Conservation (phyloP, 2,329 filamentous ascomycete species). For the Plectosphaerella sp. region DNA sequence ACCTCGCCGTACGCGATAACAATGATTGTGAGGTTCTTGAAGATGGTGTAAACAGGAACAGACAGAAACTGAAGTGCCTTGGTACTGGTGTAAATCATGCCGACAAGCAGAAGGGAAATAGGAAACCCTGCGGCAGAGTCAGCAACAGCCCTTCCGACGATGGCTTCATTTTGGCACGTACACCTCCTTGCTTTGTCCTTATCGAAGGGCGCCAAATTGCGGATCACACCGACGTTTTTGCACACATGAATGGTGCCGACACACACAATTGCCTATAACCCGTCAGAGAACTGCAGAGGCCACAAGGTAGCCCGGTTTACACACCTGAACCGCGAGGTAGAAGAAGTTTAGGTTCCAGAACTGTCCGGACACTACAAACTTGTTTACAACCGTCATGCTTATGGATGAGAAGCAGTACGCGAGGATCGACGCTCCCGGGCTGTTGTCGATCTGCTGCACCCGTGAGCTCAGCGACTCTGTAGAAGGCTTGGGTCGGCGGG, state of each 20-base stretch:
- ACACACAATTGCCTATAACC: slow-evolving; percentile 74
- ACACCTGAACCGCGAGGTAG: slow-evolving; percentile 86
- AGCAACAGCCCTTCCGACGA: slow-evolving; percentile 7
- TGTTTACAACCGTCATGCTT: slow-evolving; percentile 99
- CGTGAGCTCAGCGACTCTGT: slow-evolving; percentile 16
- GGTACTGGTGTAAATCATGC: slow-evolving; percentile 98
- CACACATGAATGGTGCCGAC: slow-evolving; percentile 77
- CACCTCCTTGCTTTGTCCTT: slow-evolving; percentile 87
- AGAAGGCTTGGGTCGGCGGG: slow-evolving; percentile 22
- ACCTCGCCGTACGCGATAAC: slow-evolving; percentile 98
- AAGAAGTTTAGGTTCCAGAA: slow-evolving; percentile 97
- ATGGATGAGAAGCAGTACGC: slow-evolving; percentile 96
- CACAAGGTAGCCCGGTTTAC: slow-evolving; percentile 16
- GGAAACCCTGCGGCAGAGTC: slow-evolving; percentile 72
- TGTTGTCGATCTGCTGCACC: slow-evolving; percentile 61
- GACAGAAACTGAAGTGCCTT: slow-evolving; percentile 96
- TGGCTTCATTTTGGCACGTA: slow-evolving; percentile 38
- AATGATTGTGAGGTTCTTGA: slow-evolving; percentile 99
- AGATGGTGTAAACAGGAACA: slow-evolving; percentile 98
- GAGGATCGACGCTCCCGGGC: slow-evolving; percentile 73
- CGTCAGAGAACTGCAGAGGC: not conserved
- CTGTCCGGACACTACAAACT: slow-evolving; percentile 89
- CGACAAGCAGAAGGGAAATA: slow-evolving; percentile 89
- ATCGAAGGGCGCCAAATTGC: slow-evolving; percentile 77
- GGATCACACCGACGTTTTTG: slow-evolving; percentile 79